Conservation (phyloP, 768 basidiomycete genomes). For the Amanita subjunquillea region DNA sequence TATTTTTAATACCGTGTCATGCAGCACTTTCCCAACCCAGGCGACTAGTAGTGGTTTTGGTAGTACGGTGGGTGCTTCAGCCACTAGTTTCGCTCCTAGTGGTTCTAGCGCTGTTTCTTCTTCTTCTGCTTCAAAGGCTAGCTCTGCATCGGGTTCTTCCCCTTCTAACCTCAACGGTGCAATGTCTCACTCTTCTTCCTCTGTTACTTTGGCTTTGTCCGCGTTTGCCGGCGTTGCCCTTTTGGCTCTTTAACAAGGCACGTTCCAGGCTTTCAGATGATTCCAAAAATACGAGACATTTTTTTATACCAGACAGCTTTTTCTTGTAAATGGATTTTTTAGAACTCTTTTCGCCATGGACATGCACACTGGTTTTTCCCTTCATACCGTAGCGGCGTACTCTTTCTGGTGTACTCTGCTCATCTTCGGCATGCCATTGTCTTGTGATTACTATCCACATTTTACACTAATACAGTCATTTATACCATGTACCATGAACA, state of each 20-base stretch:
- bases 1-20: neutral
- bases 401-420: neutral
- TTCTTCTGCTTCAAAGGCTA: slow-evolving; percentile 6
- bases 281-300: neutral
- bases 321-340: neutral
- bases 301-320: neutral
- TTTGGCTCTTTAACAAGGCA: slow-evolving; percentile 5
- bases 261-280: neutral
- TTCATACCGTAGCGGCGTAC: neutral
- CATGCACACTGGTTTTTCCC: neutral
- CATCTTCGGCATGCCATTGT: neutral
- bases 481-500: neutral
- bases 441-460: neutral
- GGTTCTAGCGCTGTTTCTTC: slow-evolving; percentile 6
- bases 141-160: neutral
- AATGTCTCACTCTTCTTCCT: slow-evolving; percentile 6
- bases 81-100: slow-evolving; percentile 8
- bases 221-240: slow-evolving; percentile 3
- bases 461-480: neutral
- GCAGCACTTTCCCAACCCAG: neutral
- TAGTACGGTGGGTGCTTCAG: slow-evolving; percentile 4
- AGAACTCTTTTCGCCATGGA: neutral
- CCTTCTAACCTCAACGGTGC: slow-evolving; percentile 8
- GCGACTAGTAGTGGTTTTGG: slow-evolving; percentile 9
- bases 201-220: slow-evolving; percentile 2